Percentiles rank a stretch among this genome's conserved stretches.
Evolutionary conservation across 2,329 filamentous ascomycete species (phyloP).

Genomic region (Xylaria sp.): DNA sequence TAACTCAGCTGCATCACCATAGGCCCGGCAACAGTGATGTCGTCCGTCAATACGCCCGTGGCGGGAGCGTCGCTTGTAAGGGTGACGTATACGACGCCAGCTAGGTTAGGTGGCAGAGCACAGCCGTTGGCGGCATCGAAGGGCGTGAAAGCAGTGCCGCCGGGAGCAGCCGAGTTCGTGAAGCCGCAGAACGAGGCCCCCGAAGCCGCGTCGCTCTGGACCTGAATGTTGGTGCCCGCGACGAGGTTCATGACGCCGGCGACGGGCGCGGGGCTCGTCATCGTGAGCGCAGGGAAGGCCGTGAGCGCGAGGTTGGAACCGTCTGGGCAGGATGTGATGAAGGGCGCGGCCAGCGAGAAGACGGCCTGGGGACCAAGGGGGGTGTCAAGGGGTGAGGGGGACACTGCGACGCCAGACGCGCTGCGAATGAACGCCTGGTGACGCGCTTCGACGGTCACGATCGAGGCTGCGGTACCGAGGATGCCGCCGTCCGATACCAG

Average conservation of each 20-base stretch:
- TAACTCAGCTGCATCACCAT: slow-evolving; percentile 62
- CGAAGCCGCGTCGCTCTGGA: slow-evolving; percentile 57
- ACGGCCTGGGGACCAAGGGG: slow-evolving; percentile 71
- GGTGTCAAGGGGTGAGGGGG: slow-evolving; percentile 73
- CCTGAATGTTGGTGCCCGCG: slow-evolving; percentile 50
- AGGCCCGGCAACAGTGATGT: slow-evolving; percentile 69
- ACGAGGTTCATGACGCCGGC: slow-evolving; percentile 46
- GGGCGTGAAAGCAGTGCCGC: slow-evolving; percentile 64
- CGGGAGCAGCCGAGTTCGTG: slow-evolving; percentile 63
- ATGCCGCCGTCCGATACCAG: slow-evolving; percentile 64
- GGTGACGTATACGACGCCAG: slow-evolving; percentile 70
- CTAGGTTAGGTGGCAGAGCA: slow-evolving; percentile 64
- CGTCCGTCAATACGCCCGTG: slow-evolving; percentile 61
- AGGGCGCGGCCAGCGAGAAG: slow-evolving; percentile 75
- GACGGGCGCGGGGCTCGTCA: slow-evolving; percentile 52
- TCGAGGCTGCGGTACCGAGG: slow-evolving; percentile 70
- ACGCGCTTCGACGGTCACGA: slow-evolving; percentile 74
- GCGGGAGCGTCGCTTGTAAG: slow-evolving; percentile 61
- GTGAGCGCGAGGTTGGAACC: slow-evolving; percentile 68
- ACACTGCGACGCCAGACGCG: slow-evolving; percentile 61
- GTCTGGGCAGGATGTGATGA: slow-evolving; percentile 73
- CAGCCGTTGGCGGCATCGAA: slow-evolving; percentile 63
- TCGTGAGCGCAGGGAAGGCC: slow-evolving; percentile 64
- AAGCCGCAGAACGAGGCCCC: slow-evolving; percentile 69
- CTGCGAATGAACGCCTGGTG: slow-evolving; percentile 76